Evolutionary conservation across 164 flowering plant species (phyloP).

Genomic region (Vitis labrusca): DNA sequence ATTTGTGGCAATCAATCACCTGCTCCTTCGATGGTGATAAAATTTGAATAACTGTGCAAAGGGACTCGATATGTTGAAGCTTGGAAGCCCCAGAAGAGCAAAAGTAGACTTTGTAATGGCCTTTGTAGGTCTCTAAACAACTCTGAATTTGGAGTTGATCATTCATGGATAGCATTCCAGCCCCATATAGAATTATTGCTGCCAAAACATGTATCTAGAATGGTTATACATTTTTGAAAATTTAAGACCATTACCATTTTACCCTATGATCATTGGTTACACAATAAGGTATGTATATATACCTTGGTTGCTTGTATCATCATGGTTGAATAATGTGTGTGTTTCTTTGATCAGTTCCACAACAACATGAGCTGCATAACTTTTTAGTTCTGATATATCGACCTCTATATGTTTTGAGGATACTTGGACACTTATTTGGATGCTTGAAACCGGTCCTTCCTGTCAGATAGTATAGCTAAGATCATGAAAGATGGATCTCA

Average conservation of each 20-base stretch:
- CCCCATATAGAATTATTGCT: constrained; percentile 1
- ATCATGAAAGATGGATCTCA: not conserved
- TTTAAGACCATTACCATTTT: too few relatives aligned
- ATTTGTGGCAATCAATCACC: not conserved
- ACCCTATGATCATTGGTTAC: not conserved
- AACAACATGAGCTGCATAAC: not conserved
- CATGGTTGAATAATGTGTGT: not conserved
- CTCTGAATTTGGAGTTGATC: constrained; percentile 1
- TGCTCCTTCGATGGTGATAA: not conserved
- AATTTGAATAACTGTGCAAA: constrained; percentile 6
- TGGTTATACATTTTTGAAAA: too few relatives aligned
- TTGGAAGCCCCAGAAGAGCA: constrained; percentile 2
- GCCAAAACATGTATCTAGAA: not conserved
- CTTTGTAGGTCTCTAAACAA: not conserved
- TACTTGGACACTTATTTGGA: not conserved
- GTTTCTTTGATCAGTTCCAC: constrained; percentile 1
- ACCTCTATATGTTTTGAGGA: constrained; percentile 2
- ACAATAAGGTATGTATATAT: not conserved
- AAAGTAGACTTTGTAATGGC: not conserved
- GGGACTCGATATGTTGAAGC: not conserved
- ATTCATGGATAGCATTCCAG: not conserved
- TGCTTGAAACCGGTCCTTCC: constrained; percentile 2
- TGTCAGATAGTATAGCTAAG: not conserved
- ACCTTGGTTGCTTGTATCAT: not conserved
- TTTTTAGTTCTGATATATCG: not conserved